These are phyloP conservation scores for Xylariaceae sp. DNA, from an alignment of 2,329 filamentous ascomycete species.

Conservation along the genomic window DNA sequence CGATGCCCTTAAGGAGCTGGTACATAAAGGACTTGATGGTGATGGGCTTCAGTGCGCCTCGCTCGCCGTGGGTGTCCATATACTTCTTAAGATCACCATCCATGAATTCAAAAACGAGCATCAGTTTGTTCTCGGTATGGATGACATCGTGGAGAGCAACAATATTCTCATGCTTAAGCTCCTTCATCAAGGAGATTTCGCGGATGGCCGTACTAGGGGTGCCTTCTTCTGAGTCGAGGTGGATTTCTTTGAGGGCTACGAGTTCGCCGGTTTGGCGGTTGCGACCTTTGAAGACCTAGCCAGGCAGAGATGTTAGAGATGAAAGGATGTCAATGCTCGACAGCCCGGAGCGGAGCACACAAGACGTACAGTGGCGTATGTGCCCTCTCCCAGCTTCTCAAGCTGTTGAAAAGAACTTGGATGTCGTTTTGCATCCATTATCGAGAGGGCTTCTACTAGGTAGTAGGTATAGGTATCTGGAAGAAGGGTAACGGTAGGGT, in stretches of 20 bases:
- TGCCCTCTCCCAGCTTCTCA: slow-evolving; percentile 97
- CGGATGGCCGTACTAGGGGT: slow-evolving; percentile 96
- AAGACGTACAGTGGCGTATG: slow-evolving; percentile 83
- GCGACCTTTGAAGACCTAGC: slow-evolving; percentile 92
- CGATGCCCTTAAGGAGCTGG: slow-evolving; percentile 90
- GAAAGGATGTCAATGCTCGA: slow-evolving; percentile 25
- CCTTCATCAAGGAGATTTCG: slow-evolving; percentile 99
- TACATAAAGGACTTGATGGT: slow-evolving; percentile 99
- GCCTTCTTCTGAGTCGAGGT: slow-evolving; percentile 96
- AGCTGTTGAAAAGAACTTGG: slow-evolving; percentile 98
- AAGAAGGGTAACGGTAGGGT: neutral
- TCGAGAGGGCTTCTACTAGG: slow-evolving; percentile 10
- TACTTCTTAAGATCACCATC: slow-evolving; percentile 98
- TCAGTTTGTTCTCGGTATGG: slow-evolving; percentile 98
- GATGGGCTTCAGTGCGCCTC: slow-evolving; percentile 78
- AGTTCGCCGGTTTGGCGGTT: slow-evolving; percentile 96
- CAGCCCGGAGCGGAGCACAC: neutral
- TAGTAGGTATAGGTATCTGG: neutral
- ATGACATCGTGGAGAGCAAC: slow-evolving; percentile 97
- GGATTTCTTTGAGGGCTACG: slow-evolving; percentile 96
- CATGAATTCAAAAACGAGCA: slow-evolving; percentile 99
- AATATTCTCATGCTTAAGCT: slow-evolving; percentile 98
- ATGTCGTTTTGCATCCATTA: slow-evolving; percentile 88
- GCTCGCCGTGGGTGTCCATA: slow-evolving; percentile 90
- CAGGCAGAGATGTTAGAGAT: slow-evolving; percentile 1